A percentile compares a stretch with the other conserved stretches of the same genome.
phyloP scores from a whole-genome alignment of 495 filamentous ascomycete species.

The Darksidea phi region DNA sequence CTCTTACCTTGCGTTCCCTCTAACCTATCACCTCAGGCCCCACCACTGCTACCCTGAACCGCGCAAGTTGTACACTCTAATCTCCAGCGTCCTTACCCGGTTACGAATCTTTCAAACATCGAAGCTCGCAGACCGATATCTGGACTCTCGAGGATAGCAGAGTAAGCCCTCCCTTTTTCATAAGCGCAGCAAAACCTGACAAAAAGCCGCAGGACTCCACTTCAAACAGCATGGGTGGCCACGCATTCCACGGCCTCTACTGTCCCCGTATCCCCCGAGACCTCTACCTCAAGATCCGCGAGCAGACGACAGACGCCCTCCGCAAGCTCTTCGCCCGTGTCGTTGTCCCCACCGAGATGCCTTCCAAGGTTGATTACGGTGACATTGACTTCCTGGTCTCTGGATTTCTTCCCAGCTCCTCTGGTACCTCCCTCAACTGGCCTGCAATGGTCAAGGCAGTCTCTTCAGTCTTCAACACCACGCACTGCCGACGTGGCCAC shows the following conservation, averaged over 20 bases:
- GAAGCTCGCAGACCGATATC: too few relatives aligned
- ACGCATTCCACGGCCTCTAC: slow-evolving; percentile 18
- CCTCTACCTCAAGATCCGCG: slow-evolving; percentile 12
- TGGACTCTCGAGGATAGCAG: too few relatives aligned
- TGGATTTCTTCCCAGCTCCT: background rate
- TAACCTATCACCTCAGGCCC: too few relatives aligned
- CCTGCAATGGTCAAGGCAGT: background rate
- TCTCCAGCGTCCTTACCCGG: too few relatives aligned
- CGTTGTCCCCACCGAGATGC: slow-evolving; percentile 19
- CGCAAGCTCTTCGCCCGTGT: slow-evolving; percentile 13
- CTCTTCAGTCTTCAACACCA: slow-evolving; percentile 2
- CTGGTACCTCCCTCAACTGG: background rate
- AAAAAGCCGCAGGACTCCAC: background rate
- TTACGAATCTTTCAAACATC: too few relatives aligned
- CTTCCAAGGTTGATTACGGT: slow-evolving; percentile 20
- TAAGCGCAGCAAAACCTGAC: too few relatives aligned
- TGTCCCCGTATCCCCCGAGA: slow-evolving; percentile 17
- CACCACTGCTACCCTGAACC: too few relatives aligned
- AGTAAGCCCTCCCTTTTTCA: too few relatives aligned
- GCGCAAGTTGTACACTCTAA: too few relatives aligned
- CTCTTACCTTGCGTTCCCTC: too few relatives aligned
- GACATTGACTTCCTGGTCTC: slow-evolving; percentile 25
- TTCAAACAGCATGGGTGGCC: slow-evolving; percentile 13
- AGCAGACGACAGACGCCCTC: background rate
- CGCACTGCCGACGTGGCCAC: slow-evolving; percentile 1